Percentiles rank a stretch among this genome's conserved stretches.
phyloP scores from a whole-genome alignment of 2,329 filamentous ascomycete genomes.

The Fusarium sp. region DNA sequence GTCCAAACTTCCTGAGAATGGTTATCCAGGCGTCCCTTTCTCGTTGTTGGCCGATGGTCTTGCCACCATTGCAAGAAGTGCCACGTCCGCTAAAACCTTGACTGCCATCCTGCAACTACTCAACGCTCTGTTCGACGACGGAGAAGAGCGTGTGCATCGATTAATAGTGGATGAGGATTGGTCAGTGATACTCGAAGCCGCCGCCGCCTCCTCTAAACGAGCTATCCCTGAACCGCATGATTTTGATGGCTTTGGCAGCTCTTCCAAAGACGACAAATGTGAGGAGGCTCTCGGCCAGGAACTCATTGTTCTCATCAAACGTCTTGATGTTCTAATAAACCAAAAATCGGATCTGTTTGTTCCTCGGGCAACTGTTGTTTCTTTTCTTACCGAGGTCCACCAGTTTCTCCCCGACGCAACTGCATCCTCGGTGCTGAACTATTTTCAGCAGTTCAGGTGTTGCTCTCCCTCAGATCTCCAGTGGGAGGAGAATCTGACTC shows the following conservation, averaged over 20 bases:
- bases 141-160: conserved; percentile 61
- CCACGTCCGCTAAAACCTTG: conserved; percentile 56
- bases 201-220: conserved; percentile 61
- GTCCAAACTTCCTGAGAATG: conserved; percentile 66
- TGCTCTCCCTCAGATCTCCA: conserved; percentile 75
- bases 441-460: conserved; percentile 73
- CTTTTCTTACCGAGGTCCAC: conserved; percentile 71
- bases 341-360: conserved; percentile 63
- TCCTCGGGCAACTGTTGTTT: conserved; percentile 72
- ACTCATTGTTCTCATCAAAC: conserved; percentile 55
- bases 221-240: conserved; percentile 40
- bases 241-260: conserved; percentile 37
- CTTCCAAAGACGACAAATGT: conserved; percentile 42
- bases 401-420: conserved; percentile 70
- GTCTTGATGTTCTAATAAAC: conserved; percentile 59
- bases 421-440: conserved; percentile 70
- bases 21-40: conserved; percentile 68
- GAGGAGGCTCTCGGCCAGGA: conserved; percentile 55
- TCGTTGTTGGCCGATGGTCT: conserved; percentile 67
- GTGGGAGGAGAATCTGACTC: conserved; percentile 71
- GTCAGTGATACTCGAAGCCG: conserved; percentile 67
- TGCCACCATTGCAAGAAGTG: conserved; percentile 58
- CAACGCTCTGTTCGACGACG: conserved; percentile 64
- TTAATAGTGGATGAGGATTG: conserved; percentile 73
- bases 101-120: conserved; percentile 61